Conservation (phyloP, 1,284 basidiomycete species). For the Porodaedalea pini region DNA sequence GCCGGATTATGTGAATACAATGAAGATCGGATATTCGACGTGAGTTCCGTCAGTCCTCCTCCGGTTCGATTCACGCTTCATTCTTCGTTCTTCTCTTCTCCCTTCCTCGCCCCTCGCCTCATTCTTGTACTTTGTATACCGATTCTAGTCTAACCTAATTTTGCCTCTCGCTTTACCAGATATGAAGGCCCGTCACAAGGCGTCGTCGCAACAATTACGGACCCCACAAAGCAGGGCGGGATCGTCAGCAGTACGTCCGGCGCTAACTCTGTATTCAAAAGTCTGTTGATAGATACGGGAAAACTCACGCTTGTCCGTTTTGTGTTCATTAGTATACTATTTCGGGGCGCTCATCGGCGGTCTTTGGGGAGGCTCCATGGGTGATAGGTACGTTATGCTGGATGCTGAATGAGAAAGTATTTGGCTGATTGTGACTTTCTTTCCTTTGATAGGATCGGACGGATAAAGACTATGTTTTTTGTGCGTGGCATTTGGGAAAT, state of each 20-base stretch:
- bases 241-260: constrained; percentile 43
- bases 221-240: constrained; percentile 49
- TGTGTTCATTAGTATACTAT: constrained; percentile 36
- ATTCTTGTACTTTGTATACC: neutral
- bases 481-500: constrained; percentile 24
- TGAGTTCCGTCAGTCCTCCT: constrained; percentile 22
- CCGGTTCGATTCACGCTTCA: neutral
- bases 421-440: constrained; percentile 1
- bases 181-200: constrained; percentile 43
- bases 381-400: constrained; percentile 32
- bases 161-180: constrained; percentile 23
- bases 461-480: constrained; percentile 43
- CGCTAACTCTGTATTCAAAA: neutral
- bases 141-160: neutral
- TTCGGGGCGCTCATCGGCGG: constrained; percentile 48
- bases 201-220: constrained; percentile 46
- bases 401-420: neutral
- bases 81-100: constrained; percentile 9
- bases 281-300: constrained; percentile 10
- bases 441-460: constrained; percentile 36
- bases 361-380: constrained; percentile 44
- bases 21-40: constrained; percentile 40
- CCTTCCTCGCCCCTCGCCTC: neutral
- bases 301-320: neutral
- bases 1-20: constrained; percentile 44